Conservation (phyloP, 2,329 filamentous ascomycete species). For the Mariannaea elegans region DNA sequence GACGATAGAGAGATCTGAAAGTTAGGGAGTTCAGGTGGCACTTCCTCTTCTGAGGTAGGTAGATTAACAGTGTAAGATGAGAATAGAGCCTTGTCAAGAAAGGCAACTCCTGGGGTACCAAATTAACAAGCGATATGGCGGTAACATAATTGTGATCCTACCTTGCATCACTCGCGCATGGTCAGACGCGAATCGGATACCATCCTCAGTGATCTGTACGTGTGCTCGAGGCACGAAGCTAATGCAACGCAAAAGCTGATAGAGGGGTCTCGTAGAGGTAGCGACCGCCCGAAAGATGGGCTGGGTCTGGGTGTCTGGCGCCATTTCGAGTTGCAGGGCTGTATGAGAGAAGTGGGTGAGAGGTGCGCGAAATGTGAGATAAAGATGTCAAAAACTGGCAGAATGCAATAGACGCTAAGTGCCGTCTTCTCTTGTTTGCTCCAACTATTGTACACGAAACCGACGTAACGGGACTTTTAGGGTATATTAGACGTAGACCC, state of each 20-base stretch:
- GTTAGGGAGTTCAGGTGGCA: slow-evolving; percentile 61
- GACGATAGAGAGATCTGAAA: slow-evolving; percentile 91
- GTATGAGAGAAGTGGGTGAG: slow-evolving; percentile 13
- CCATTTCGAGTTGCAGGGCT: slow-evolving; percentile 35
- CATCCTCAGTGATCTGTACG: slow-evolving; percentile 82
- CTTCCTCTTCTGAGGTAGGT: slow-evolving; percentile 48
- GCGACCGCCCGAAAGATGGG: slow-evolving; percentile 79
- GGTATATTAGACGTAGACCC: slow-evolving; percentile 90
- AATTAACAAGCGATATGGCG: slow-evolving; percentile 15
- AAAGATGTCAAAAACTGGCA: slow-evolving; percentile 34
- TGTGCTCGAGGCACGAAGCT: slow-evolving; percentile 66
- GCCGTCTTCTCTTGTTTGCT: slow-evolving; percentile 44
- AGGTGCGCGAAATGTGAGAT: slow-evolving; percentile 18
- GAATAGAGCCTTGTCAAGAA: slow-evolving; percentile 89
- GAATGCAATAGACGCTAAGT: slow-evolving; percentile 39
- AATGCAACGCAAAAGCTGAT: slow-evolving; percentile 68
- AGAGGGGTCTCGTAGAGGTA: slow-evolving; percentile 79
- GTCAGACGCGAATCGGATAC: slow-evolving; percentile 87
- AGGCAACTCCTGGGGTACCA: slow-evolving; percentile 60
- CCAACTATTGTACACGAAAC: slow-evolving; percentile 50
- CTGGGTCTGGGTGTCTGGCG: slow-evolving; percentile 41
- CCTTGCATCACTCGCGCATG: slow-evolving; percentile 93
- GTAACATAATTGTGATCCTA: slow-evolving; percentile 47
- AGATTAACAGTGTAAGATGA: slow-evolving; percentile 80
- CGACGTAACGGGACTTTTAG: slow-evolving; percentile 44